Conservation (phyloP, 257 asterid species). For the Fraxinus cuspidata region DNA sequence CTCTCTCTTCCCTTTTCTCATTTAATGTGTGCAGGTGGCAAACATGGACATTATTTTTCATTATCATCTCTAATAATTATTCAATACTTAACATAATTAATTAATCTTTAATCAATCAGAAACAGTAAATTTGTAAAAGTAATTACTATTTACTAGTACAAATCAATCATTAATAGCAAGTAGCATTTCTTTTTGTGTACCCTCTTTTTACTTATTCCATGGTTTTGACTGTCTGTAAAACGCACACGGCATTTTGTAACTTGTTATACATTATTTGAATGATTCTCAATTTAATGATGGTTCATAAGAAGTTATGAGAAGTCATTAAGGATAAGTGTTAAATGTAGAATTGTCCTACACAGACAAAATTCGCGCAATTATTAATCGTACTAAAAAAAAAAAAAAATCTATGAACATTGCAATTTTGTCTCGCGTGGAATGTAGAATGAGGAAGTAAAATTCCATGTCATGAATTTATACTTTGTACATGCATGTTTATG, state of each 20-base stretch:
- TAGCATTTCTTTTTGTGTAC: background rate
- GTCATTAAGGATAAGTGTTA: background rate
- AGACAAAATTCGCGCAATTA: too few species aligned
- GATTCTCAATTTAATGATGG: background rate
- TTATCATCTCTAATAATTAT: background rate
- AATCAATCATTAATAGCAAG: slow-evolving; percentile 6
- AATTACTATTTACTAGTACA: background rate
- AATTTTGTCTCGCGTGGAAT: too few species aligned
- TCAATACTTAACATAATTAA: background rate
- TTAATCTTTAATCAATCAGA: slow-evolving; percentile 26
- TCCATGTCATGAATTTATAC: background rate
- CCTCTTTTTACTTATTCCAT: background rate
- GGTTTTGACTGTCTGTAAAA: background rate
- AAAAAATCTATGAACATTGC: too few species aligned
- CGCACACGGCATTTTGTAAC: background rate
- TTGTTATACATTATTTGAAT: background rate
- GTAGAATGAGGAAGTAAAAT: background rate
- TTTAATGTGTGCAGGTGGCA: background rate
- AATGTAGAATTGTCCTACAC: too few species aligned
- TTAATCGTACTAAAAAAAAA: background rate
- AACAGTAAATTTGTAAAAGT: slow-evolving; percentile 3
- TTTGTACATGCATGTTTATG: too few species aligned
- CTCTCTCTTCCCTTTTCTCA: background rate
- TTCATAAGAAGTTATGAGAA: background rate
- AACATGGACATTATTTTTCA: background rate